These are phyloP conservation scores for Myochromella boudieri DNA, from an alignment of 768 basidiomycete species.

Conservation along the genomic window DNA sequence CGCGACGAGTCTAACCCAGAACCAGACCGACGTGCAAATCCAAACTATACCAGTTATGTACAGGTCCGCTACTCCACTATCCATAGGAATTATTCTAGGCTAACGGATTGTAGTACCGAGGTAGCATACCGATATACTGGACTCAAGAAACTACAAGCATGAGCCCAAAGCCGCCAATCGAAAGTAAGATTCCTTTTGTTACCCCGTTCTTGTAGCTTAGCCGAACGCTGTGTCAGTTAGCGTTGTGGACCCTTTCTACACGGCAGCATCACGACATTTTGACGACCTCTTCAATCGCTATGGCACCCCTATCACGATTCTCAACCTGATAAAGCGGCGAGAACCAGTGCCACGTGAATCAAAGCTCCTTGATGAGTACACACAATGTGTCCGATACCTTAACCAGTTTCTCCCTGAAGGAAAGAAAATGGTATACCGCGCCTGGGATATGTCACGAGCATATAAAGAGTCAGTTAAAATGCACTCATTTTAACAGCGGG, in stretches of 20 bases:
- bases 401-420: conserved; percentile 91
- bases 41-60: conserved; percentile 93
- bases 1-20: conserved; percentile 27
- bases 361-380: conserved; percentile 88
- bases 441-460: conserved; percentile 96
- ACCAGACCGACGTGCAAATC: conserved; percentile 59
- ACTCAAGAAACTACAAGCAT: conserved; percentile 90
- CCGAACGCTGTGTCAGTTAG: conserved; percentile 63
- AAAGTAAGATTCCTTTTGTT: conserved; percentile 58
- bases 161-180: conserved; percentile 92
- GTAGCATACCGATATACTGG: conserved; percentile 97
- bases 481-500: no score
- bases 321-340: conserved; percentile 92
- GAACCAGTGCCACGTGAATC: conserved; percentile 82
- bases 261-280: conserved; percentile 91
- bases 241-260: conserved; percentile 93
- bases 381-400: conserved; percentile 87
- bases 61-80: conserved; percentile 61
- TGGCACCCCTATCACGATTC: conserved; percentile 83
- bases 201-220: conserved; percentile 3
- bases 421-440: conserved; percentile 86
- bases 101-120: conserved; percentile 76
- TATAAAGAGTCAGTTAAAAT: conserved; percentile 78
- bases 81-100: no score
- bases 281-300: conserved; percentile 88